Evolutionary conservation across 108 stramenopile genomes (phyloP).

Genomic region (Nitzschia inconspicua): DNA sequence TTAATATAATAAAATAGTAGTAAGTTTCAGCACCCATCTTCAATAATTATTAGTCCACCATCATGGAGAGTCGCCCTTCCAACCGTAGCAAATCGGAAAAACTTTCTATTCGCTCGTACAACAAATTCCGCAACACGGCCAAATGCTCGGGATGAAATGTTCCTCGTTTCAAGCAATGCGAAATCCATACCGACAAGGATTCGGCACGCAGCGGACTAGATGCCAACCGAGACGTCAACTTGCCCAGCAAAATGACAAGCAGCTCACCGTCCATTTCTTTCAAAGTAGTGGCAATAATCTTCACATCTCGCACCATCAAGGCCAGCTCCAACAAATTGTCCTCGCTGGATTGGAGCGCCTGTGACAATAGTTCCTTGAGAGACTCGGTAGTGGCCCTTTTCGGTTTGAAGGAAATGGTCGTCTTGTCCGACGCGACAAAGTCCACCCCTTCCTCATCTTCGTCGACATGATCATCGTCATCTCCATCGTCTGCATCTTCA

Average conservation of each 20-base stretch:
- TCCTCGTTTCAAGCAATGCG: slow-evolving; percentile 27
- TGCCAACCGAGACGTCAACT: slow-evolving; percentile 46
- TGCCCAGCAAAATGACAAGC: slow-evolving; percentile 27
- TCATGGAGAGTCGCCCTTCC: slow-evolving; percentile 50
- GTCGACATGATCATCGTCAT: slow-evolving; percentile 19
- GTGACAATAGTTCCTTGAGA: slow-evolving; percentile 38
- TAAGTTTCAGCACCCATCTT: background rate
- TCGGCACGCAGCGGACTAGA: slow-evolving; percentile 44
- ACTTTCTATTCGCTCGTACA: slow-evolving; percentile 48
- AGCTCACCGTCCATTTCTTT: slow-evolving; percentile 24
- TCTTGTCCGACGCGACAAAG: background rate
- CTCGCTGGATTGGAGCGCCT: slow-evolving; percentile 50
- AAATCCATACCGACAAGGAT: slow-evolving; percentile 42
- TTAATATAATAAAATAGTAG: too few relatives aligned
- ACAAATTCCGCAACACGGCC: slow-evolving; percentile 39
- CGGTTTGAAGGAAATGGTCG: slow-evolving; percentile 27
- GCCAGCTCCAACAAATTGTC: slow-evolving; percentile 53
- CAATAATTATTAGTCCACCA: slow-evolving; percentile 23
- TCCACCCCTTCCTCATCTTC: slow-evolving; percentile 16
- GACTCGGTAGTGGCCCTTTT: slow-evolving; percentile 58
- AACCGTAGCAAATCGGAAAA: slow-evolving; percentile 53
- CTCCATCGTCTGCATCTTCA: slow-evolving; percentile 24
- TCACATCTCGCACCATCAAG: slow-evolving; percentile 33
- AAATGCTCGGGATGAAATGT: slow-evolving; percentile 26
- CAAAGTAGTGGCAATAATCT: slow-evolving; percentile 32